Percentiles rank a stretch among this genome's conserved stretches.
Evolutionary conservation across 495 filamentous ascomycete species (phyloP).

Genomic region (Lepidopterella palustris): DNA sequence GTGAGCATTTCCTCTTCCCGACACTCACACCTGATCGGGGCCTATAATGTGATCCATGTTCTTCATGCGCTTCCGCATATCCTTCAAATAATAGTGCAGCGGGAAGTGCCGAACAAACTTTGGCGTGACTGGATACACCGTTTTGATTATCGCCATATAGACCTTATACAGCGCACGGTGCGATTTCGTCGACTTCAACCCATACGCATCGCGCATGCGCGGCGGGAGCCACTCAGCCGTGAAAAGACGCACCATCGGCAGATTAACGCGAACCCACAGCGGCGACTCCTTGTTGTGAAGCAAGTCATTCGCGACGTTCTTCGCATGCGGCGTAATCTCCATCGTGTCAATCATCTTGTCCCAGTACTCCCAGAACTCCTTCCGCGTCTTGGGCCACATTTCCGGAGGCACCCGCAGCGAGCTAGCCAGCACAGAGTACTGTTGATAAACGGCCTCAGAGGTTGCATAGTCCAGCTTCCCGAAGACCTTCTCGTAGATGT

Average conservation of each 20-base stretch:
- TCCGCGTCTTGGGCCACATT: conserved; percentile 37
- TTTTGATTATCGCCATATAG: conserved; percentile 24
- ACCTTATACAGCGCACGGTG: conserved; percentile 20
- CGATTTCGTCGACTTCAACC: conserved; percentile 20
- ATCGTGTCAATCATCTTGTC: conserved; percentile 34
- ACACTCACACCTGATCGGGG: conserved; percentile 4
- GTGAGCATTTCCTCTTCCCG: not conserved
- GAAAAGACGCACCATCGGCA: conserved; percentile 32
- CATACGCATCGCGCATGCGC: conserved; percentile 30
- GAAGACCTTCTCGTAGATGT: conserved; percentile 38
- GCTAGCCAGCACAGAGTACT: conserved; percentile 38
- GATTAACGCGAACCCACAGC: conserved; percentile 20
- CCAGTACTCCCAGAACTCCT: conserved; percentile 43
- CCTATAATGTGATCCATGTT: conserved; percentile 35
- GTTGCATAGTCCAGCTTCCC: conserved; percentile 22
- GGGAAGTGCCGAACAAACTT: conserved; percentile 34
- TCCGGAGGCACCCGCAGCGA: conserved; percentile 35
- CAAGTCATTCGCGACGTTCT: conserved; percentile 34
- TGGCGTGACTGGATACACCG: conserved; percentile 33
- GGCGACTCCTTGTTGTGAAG: conserved; percentile 25
- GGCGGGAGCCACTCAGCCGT: conserved; percentile 37
- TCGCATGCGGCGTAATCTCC: conserved; percentile 34
- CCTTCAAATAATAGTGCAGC: conserved; percentile 38
- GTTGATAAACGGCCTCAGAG: conserved; percentile 34
- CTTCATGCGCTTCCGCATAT: conserved; percentile 38